Evolutionary conservation across 2,329 filamentous ascomycete species (phyloP), one percentile per base, ranked within the genome.

Genomic region (Fusarium nurragi): DNA sequence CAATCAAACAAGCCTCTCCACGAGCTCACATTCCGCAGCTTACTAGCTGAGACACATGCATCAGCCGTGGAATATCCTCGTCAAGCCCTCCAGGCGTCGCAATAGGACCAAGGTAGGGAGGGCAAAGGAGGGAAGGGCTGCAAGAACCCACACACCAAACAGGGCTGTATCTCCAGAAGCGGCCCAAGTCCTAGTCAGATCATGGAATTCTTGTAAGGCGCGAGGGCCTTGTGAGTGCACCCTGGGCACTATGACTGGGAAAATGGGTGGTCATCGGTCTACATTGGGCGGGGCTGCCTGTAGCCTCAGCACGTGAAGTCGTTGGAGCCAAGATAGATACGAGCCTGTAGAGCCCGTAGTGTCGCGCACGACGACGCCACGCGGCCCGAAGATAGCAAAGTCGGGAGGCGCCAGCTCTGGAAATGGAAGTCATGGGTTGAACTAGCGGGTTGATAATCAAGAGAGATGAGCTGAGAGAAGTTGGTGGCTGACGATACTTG

Each of bases 401-500:
- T 55, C 60, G 59, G 58, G 63, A 61, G 49, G 41, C 51, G 56
- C 44, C 55, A 41, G 57, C 32, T 46, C 64, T 70, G 65, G 43
- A 69, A 63, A 32, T 37, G 67, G 65, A 69, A 71, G 69, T 71
- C 69, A 71, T 70, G 69, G 56, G 69, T 59, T 65, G 55, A 53
- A 47, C 45, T 64, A 47, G 55, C 53, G 53, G 59, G 41, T 52
- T 54, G 50, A 54, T 65, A 62, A 51, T 52, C 39, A 51, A 66
- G 57, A 44, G 54, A 59, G 48, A 48, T 25, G 50, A 70, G 69
- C 68, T 71, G 68, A 71, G 56, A 36, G 10, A 45, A 61, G 65
- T 55, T 51, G 54, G 48, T 67, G 64, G 64, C 60, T 63, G 64
- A 68, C 60, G 47, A 59, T 61, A 65, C 57, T 54, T 59, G 36